Percentiles rank a stretch among this genome's conserved stretches.
phyloP scores from a whole-genome alignment of 192 early-diverging fungal genomes.

The Allomyces arbusculus region DNA sequence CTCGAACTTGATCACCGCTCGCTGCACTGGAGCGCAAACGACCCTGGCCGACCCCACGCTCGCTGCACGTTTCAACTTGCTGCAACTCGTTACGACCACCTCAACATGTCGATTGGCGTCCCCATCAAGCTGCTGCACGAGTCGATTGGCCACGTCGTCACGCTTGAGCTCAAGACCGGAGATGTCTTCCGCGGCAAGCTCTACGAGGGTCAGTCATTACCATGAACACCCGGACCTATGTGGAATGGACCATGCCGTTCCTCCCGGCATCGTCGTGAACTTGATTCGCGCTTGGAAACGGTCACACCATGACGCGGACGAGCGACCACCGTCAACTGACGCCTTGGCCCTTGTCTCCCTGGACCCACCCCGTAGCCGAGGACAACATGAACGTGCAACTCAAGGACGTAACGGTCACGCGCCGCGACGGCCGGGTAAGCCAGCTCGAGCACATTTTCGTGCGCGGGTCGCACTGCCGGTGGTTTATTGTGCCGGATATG shows the following conservation, averaged over 20 bases:
- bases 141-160: slow-evolving; percentile 88
- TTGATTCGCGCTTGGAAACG: too few relatives aligned
- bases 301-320: too few relatives aligned
- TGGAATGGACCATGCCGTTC: too few relatives aligned
- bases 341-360: too few relatives aligned
- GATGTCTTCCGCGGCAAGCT: slow-evolving; percentile 86
- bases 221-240: too few relatives aligned
- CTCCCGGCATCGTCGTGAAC: too few relatives aligned
- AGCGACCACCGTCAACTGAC: too few relatives aligned
- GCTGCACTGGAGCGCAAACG: too few relatives aligned
- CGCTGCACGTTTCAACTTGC: too few relatives aligned
- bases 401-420: slow-evolving; percentile 78
- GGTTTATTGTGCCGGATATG: slow-evolving; percentile 98
- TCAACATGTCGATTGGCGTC: slow-evolving; percentile 68
- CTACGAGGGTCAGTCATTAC: slow-evolving; percentile 36
- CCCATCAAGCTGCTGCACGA: slow-evolving; percentile 94
- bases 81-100: not conserved
- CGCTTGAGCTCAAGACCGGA: slow-evolving; percentile 87
- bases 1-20: too few relatives aligned
- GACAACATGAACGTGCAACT: slow-evolving; percentile 99
- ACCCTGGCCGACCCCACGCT: too few relatives aligned
- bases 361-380: slow-evolving; percentile 32
- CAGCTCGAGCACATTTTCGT: slow-evolving; percentile 93
- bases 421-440: slow-evolving; percentile 71
- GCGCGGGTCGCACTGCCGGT: slow-evolving; percentile 76